phyloP scores from a whole-genome alignment of 129 eudicot species.

The Lactuca sativa region DNA sequence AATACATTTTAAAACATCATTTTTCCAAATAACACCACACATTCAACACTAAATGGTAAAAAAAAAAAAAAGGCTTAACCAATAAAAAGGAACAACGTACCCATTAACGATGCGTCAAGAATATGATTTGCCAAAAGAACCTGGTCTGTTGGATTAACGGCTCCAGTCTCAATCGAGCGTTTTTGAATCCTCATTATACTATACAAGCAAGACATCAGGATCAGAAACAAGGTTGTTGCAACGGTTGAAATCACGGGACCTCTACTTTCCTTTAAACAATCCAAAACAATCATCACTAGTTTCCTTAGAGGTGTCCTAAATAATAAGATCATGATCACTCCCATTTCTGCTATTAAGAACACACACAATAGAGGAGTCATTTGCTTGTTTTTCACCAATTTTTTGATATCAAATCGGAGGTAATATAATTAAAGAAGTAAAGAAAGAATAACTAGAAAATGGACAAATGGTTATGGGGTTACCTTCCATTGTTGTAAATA shows the following conservation, averaged over 20 bases:
- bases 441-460: background rate
- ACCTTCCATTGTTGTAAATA: slow-evolving; percentile 11
- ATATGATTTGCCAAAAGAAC: slow-evolving; percentile 62
- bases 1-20: no score
- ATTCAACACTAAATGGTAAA: background rate
- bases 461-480: slow-evolving; percentile 12
- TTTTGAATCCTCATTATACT: slow-evolving; percentile 41
- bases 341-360: slow-evolving; percentile 47
- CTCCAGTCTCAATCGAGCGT: slow-evolving; percentile 40
- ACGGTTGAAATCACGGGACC: slow-evolving; percentile 57
- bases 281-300: slow-evolving; percentile 50
- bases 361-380: slow-evolving; percentile 37
- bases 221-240: slow-evolving; percentile 46
- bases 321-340: slow-evolving; percentile 50
- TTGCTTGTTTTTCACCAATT: background rate
- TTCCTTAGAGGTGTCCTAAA: slow-evolving; percentile 76
- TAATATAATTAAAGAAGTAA: slow-evolving; percentile 1
- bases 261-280: slow-evolving; percentile 47
- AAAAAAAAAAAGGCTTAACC: background rate
- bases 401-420: background rate
- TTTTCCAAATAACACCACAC: background rate
- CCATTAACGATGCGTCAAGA: slow-evolving; percentile 79
- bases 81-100: slow-evolving; percentile 25
- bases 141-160: slow-evolving; percentile 66
- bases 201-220: slow-evolving; percentile 48